Evolutionary conservation across 1,284 basidiomycete genomes (phyloP), one percentile per base, ranked within the genome.

Genomic region (Heliocybe sulcata): DNA sequence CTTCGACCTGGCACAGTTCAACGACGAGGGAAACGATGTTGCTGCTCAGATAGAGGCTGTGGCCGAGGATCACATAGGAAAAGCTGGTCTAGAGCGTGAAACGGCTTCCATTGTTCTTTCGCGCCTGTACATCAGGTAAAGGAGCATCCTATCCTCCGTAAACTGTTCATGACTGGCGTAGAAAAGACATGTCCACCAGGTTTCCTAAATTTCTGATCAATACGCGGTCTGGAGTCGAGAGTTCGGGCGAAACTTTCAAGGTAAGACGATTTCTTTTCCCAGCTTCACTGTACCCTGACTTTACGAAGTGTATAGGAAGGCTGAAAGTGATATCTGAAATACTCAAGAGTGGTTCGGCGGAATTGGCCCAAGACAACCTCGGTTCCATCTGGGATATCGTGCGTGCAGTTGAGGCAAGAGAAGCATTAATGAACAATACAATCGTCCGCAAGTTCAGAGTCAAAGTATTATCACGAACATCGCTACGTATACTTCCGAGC

Each of bases 1-100:
- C 0, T 99, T 99, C 67, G 86, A 92, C 65, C 75, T 99, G 49
- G 76, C 82, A 16, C 90, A 92, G 58, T 92, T 98, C 54, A 91
- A 94, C 64, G 80, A 84, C 53, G 67, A 65, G 11, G 74, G 74
- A 12, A 64, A 69, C 16, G 63, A 65, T 16, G 82, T 84, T 33
- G 77, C 82, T n/a, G 59, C 63, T 56, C 61, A 68, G 33, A 68
- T 95, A 8, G 84, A 93, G 60, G 60, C 63, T 0, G 67, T 87
- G 3, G 88, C 82, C 0, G 85, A 83, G 60, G 64, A 67, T 20
- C 82, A 86, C 58, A 72, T 96, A 2, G 66, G 69, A 6, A 81
- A 78, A 35, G 82, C 92, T 11, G 93, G 93, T 2, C 72, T 94
- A 52, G 93, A 94, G 64, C 77, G 92, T 22, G 89, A 94, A 57